phyloP scores from a whole-genome alignment of 495 filamentous ascomycete genomes.

The Amniculicola lignicola region DNA sequence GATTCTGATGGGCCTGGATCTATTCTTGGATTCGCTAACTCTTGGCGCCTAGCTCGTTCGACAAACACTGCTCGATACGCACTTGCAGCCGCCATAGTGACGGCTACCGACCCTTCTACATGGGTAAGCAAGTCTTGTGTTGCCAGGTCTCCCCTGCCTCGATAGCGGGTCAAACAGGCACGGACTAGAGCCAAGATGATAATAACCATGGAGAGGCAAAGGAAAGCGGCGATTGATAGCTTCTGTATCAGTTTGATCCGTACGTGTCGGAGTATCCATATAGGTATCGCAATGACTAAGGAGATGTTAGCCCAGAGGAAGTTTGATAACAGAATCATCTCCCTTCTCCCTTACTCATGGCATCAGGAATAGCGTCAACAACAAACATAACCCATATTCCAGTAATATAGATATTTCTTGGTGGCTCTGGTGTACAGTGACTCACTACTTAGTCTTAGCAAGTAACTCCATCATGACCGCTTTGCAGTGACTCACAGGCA shows the following conservation, averaged over 20 bases:
- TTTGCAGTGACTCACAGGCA: background rate
- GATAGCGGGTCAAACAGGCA: background rate
- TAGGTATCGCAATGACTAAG: conserved; percentile 2
- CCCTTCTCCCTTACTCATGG: too few relatives aligned
- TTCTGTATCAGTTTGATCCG: background rate
- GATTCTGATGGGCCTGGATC: too few relatives aligned
- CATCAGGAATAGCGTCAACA: too few relatives aligned
- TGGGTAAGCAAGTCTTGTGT: background rate
- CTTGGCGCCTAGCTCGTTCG: background rate
- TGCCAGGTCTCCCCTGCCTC: background rate
- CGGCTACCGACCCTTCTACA: background rate
- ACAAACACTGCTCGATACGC: conserved; percentile 4
- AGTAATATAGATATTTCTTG: too few relatives aligned
- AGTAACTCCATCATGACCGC: background rate
- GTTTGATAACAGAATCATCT: too few relatives aligned
- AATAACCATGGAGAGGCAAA: conserved; percentile 5
- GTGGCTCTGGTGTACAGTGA: background rate
- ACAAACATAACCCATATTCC: too few relatives aligned
- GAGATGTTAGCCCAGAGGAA: background rate
- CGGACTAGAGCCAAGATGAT: background rate
- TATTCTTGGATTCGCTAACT: too few relatives aligned
- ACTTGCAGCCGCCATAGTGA: background rate
- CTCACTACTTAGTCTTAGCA: background rate
- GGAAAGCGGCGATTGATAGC: background rate
- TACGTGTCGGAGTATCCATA: background rate